phyloP scores from a whole-genome alignment of 2,329 filamentous ascomycete species.

The Neodidymelliopsis sp. region DNA sequence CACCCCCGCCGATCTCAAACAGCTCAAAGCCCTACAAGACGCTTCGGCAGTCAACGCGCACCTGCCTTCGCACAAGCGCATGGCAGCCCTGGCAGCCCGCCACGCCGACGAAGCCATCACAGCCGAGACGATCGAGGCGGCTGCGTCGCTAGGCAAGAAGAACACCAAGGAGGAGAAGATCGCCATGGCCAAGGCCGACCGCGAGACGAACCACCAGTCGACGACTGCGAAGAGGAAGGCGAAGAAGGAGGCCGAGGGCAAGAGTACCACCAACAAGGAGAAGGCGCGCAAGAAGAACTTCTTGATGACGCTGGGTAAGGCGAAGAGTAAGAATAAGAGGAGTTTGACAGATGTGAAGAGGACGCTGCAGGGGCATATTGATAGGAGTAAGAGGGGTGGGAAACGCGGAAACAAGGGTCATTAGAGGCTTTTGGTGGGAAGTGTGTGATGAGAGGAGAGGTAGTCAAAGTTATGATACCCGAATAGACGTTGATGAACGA shows the following conservation, averaged over 20 bases:
- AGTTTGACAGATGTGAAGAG: constrained; percentile 86
- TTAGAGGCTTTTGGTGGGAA: too few relatives aligned
- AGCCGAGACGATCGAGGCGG: constrained; percentile 88
- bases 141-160: constrained; percentile 79
- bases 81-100: constrained; percentile 55
- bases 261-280: constrained; percentile 97
- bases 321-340: constrained; percentile 92
- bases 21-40: constrained; percentile 85
- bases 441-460: too few relatives aligned
- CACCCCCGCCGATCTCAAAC: constrained; percentile 94
- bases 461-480: constrained; percentile 12
- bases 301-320: constrained; percentile 96
- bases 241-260: constrained; percentile 87
- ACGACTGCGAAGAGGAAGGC: constrained; percentile 84
- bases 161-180: constrained; percentile 88
- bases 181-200: constrained; percentile 81
- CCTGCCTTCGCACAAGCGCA: constrained; percentile 56
- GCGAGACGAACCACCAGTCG: constrained; percentile 83
- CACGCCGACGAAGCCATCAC: constrained; percentile 90
- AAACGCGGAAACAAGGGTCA: constrained; percentile 71
- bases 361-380: constrained; percentile 80
- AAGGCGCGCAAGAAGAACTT: constrained; percentile 99
- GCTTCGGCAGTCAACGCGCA: constrained; percentile 73
- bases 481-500: constrained; percentile 1
- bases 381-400: constrained; percentile 84